These are phyloP conservation scores for Cutaneotrichosporon dermatis DNA, from an alignment of 1,284 basidiomycete species.

Conservation along the genomic window DNA sequence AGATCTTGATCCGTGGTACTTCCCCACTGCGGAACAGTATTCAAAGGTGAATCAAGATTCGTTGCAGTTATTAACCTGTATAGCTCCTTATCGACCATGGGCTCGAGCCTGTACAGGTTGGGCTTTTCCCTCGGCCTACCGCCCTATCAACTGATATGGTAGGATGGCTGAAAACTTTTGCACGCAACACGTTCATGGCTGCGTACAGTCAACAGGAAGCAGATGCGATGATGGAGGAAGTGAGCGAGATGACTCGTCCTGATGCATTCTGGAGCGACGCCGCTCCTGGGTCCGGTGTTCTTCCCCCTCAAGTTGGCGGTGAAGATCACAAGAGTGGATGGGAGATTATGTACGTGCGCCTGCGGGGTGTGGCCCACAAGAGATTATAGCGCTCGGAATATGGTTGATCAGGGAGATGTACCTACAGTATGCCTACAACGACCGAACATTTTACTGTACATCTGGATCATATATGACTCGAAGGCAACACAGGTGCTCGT, in stretches of 20 bases:
- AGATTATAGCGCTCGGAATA: not conserved
- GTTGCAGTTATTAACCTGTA: not conserved
- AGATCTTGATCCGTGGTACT: constrained; percentile 72
- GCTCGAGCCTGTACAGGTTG: constrained; percentile 58
- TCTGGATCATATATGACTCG: no score
- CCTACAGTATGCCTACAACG: no score
- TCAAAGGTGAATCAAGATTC: constrained; percentile 39
- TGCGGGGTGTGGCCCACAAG: constrained; percentile 55
- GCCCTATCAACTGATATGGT: constrained; percentile 58
- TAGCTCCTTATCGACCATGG: constrained; percentile 59
- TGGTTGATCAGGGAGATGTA: not conserved
- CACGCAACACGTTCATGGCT: constrained; percentile 57
- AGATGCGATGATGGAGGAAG: constrained; percentile 61
- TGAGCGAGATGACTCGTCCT: constrained; percentile 56
- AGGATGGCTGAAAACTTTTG: constrained; percentile 70
- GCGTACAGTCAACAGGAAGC: constrained; percentile 57
- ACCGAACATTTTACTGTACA: no score
- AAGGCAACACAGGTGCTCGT: no score
- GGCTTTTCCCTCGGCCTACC: constrained; percentile 65
- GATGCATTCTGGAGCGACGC: constrained; percentile 54
- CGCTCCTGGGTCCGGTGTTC: constrained; percentile 20
- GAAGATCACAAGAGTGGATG: constrained; percentile 50
- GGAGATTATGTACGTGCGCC: constrained; percentile 66
- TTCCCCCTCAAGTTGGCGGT: constrained; percentile 16
- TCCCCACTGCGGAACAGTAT: constrained; percentile 67